Conservation (phyloP, 305 asterid genomes). For the Solanum hybrid region DNA sequence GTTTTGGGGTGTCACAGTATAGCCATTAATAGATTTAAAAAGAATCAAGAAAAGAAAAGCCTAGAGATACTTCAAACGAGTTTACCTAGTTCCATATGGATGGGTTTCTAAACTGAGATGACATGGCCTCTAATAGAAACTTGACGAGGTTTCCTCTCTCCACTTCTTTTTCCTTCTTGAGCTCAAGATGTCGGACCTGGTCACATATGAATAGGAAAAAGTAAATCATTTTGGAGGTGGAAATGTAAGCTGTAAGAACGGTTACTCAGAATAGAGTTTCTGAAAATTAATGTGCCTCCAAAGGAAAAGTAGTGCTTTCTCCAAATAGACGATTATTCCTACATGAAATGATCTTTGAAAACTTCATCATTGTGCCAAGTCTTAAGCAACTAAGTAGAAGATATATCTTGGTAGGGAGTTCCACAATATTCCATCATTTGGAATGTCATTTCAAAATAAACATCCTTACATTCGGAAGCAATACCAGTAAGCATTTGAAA, state of each 20-base stretch:
- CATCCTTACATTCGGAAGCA: neutral
- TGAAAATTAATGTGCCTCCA: neutral
- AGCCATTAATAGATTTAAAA: neutral
- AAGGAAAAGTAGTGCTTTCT: neutral
- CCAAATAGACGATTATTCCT: neutral
- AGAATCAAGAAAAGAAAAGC: neutral
- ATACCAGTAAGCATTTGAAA: neutral
- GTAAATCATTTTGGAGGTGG: neutral
- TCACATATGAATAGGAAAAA: slow-evolving; percentile 4
- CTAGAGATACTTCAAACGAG: neutral
- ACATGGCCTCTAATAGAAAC: slow-evolving; percentile 72
- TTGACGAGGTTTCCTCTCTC: slow-evolving; percentile 59
- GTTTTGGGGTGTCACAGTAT: neutral
- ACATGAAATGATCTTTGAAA: neutral
- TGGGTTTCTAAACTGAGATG: slow-evolving; percentile 82
- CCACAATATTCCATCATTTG: neutral
- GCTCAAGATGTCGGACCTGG: slow-evolving; percentile 92
- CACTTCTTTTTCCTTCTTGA: slow-evolving; percentile 78
- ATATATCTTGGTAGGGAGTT: neutral
- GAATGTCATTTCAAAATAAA: neutral
- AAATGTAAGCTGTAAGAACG: neutral
- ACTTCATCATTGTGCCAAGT: neutral
- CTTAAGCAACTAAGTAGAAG: neutral
- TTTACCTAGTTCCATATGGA: slow-evolving; percentile 67
- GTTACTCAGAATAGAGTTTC: neutral